Base-by-base conservation (phyloP, 805 yeast species). In the Candida oleophila region DNA sequence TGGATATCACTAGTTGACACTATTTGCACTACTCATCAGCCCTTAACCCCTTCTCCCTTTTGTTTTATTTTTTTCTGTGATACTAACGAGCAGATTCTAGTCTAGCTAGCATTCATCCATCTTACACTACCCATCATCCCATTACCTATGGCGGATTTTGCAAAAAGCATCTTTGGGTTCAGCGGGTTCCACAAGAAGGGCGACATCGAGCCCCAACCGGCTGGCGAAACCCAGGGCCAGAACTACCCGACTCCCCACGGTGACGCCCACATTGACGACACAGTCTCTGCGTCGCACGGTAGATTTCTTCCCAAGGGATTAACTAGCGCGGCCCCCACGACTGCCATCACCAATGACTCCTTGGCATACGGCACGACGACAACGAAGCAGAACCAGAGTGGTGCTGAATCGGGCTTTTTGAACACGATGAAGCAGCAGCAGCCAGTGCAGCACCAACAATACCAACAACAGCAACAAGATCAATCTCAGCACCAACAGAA, bases 311-410 rank as follows among this genome's bases (percentile, higher is more conserved):
- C 76, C 34, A 71, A 68, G 47, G 65, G 71, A 18, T 61, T 72
- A 44, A 62, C 67, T 36, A 50, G 52, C 32, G 67, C 65, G 1
- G 71, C 82, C 3, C 87, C 91, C 16, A 84, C 92, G 2, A 85
- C 87, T 2, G 90, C 90, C 0, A 65, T 85, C 8, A 74, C 82
- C 41, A 78, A 79, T 49, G 76, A 76, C 47, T 76, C 85, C 2
- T 75, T 81, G 63, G 91, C 80, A 1, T 78, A 83, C 63, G 91
- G 90, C 2, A 84, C 89, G 3, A 84, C 86, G 55, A 47, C 61
- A 37, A 42, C 54, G 32, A 54, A 53, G 46, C 48, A 55, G 41
- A 48, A 51, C 45, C 41, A 49, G 57, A 52, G 53, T 54, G 46
- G 51, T 51, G 40, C 42, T 38, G 34, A 44, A 32, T 8, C 38